A percentile compares a stretch with the other conserved stretches of the same genome.
Evolutionary conservation across 495 filamentous ascomycete species (phyloP).

Genomic region (Recurvomyces mirabilis): DNA sequence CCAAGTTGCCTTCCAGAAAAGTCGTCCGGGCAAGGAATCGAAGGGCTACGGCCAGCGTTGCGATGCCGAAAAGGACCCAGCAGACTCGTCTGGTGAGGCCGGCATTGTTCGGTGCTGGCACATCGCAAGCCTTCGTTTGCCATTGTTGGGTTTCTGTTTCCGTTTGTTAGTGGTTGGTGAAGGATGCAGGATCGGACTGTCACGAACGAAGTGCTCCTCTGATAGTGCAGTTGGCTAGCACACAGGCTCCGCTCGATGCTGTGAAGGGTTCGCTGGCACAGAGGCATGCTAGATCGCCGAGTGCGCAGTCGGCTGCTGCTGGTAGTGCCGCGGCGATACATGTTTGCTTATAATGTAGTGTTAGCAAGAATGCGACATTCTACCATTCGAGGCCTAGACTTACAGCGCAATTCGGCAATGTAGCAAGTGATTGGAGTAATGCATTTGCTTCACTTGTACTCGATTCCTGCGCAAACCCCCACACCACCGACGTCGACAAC

Average conservation of each 20-base stretch:
- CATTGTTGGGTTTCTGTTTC: not conserved
- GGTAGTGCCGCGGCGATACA: no score
- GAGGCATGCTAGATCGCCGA: conserved; percentile 3
- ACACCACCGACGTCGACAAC: no score
- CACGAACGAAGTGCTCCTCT: not conserved
- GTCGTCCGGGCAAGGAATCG: conserved; percentile 1
- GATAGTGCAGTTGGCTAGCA: conserved; percentile 9
- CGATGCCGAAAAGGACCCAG: not conserved
- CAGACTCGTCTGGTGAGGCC: not conserved
- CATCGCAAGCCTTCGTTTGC: conserved; percentile 1
- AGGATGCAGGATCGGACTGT: not conserved
- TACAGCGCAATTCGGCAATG: no score
- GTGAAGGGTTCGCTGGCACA: conserved; percentile 2
- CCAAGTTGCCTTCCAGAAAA: not conserved
- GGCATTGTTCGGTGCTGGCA: not conserved
- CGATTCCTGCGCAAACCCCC: no score
- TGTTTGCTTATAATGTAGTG: no score
- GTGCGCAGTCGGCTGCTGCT: conserved; percentile 6
- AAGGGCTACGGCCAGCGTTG: not conserved
- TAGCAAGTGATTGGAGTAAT: no score
- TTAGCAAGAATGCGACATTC: no score
- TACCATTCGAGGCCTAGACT: no score
- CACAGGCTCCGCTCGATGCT: not conserved
- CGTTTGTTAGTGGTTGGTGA: not conserved
- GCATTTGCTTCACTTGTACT: no score